phyloP scores from a whole-genome alignment of 768 basidiomycete species.

The Lactarius indigo region DNA sequence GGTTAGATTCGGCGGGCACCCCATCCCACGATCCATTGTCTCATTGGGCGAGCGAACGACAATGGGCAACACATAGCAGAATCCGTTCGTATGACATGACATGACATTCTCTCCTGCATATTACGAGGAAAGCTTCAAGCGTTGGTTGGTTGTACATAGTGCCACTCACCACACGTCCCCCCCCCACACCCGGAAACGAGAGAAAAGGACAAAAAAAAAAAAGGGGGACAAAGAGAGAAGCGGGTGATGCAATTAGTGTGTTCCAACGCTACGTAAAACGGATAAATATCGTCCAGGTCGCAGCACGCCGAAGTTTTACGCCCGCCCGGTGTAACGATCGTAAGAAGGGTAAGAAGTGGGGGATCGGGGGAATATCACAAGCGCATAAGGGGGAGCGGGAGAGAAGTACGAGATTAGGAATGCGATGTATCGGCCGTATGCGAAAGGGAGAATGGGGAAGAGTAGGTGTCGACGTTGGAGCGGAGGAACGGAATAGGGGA shows the following conservation, averaged over 20 bases:
- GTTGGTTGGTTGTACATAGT: neutral
- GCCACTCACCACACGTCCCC: neutral
- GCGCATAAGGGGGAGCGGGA: conserved; percentile 7
- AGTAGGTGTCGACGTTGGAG: neutral
- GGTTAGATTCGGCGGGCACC: no score
- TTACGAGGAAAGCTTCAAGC: neutral
- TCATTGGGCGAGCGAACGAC: neutral
- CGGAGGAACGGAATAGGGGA: neutral
- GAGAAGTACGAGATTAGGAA: conserved; percentile 10
- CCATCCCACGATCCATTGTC: neutral
- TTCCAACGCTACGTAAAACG: conserved; percentile 1
- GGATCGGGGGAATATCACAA: conserved; percentile 3
- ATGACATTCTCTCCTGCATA: neutral
- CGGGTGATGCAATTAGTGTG: conserved; percentile 12
- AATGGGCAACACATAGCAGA: neutral
- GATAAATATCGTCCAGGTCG: conserved; percentile 8
- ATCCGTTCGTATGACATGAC: neutral
- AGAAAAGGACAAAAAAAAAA: neutral
- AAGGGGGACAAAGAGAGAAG: neutral
- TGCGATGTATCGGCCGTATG: conserved; percentile 10
- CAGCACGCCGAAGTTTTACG: conserved; percentile 2
- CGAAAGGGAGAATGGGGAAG: neutral
- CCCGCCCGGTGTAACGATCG: neutral
- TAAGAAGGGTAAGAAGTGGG: neutral
- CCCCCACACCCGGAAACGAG: neutral